Evolutionary conservation across 192 early-diverging fungal genomes (phyloP), one percentile per base, ranked within the genome.

Genomic region (Entomortierella chlamydospora): DNA sequence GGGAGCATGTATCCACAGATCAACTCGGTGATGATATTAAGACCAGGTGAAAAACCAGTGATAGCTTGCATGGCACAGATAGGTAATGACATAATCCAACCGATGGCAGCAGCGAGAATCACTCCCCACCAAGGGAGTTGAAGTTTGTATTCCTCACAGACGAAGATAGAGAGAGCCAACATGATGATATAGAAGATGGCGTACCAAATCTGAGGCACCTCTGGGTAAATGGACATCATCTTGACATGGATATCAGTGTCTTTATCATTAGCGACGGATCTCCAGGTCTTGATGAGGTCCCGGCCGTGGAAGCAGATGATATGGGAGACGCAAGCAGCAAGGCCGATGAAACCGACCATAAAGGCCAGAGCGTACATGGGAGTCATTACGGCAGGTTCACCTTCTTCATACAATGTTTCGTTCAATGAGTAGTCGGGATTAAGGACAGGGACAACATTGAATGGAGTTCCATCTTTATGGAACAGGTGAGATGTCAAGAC

Each of bases 11-110:
- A 82, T 28, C 91, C 90, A 59, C 83, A 84, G 39, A 92, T 69
- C 54, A 89, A 61, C 83, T 92, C 86, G 0, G 89, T 64, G 39
- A 90, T 81, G 39, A 92, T 82, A 54, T 88, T 89, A 25, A 90
- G 67, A 20, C 81, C 80, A 43, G 83, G 70, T 29, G 71, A 62
- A 50, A 81, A 77, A 42, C 83, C 84, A 29, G 88, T 80, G 34
- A 90, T 78, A 31, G 86, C 90, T 41, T 72, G 66, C 61, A 90
- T 80, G 31, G 88, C 63, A 11, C 89, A 88, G 51, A 90, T 63
- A n/a, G 90, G 90, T 1, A 91, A 39, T 11, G 83, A 82, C 65
- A 82, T 81, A 30, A 70, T 37, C 56, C 63, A 47, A 4, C 77
- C 68, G 13, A 90, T 42, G 13, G 43, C 87, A 57, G 15, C 45